Evolutionary conservation across 169 alveolate genomes (phyloP), one percentile per base, ranked within the genome.

Genomic region (Plasmodium vivax): DNA sequence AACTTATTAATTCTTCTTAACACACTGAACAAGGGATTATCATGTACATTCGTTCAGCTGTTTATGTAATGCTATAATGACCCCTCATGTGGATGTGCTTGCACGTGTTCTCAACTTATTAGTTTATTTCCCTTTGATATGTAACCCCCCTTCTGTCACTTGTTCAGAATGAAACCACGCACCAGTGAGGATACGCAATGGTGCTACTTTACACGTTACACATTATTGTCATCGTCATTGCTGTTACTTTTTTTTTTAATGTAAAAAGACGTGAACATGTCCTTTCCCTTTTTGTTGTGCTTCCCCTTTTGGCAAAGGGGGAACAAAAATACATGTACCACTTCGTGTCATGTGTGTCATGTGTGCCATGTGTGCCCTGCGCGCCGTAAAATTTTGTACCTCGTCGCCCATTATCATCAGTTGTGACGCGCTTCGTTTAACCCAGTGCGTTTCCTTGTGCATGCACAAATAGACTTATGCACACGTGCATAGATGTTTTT

Each of bases 1-100:
- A 43, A 83, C 91, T 83, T 58, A 62, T 56, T 41, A 36, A 83
- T 83, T 58, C 56, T 58, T 83, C 41, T 56, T 14, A 83, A 58
- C 23, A 74, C 72, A 10, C 27, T 41, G 54, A 51, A 51, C 34
- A 27, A 27, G 77, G 77, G 77, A 68, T 68, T 19, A 19, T 30
- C 43, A 23, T 30, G 5, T 19, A 12, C 14, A 38, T 68, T 16
- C 43, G 16, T 68, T 68, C 77, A 68, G 38, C 77, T 68, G 77
- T 23, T 68, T 68, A 68, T 56, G 71, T 8, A 83, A 82, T 54
- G 80, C 45, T 83, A 58, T 56, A 30, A n/a, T 58, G 34, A 51
- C 7, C 72, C 68, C 91, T 54, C 23, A 12, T 3, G 71, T 68
- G 38, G 77, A 68, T 68, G 77, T 62, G 9, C 30, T 62, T 68